phyloP scores from a whole-genome alignment of 2,329 filamentous ascomycete genomes.

The Hyphodiscus sp. region DNA sequence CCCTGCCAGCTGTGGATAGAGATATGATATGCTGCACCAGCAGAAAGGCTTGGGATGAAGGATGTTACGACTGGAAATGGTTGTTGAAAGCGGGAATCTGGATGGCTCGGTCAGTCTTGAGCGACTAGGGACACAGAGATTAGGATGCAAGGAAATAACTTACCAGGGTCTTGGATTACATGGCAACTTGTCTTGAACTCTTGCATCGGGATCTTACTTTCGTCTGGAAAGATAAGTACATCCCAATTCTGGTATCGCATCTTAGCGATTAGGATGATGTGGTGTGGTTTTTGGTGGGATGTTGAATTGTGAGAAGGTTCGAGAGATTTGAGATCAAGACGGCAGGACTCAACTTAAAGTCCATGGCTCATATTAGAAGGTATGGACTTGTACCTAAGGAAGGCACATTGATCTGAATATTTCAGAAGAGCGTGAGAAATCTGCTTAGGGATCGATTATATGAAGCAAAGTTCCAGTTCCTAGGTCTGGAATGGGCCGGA shows the following conservation, averaged over 20 bases:
- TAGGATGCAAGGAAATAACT: constrained; percentile 2
- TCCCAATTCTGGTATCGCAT: constrained; percentile 91
- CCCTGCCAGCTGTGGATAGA: constrained; percentile 70
- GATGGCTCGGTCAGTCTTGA: constrained; percentile 11
- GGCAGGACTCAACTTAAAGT: too few relatives aligned
- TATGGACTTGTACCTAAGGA: too few relatives aligned
- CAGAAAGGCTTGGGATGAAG: constrained; percentile 60
- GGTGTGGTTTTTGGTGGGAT: too few relatives aligned
- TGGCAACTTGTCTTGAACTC: constrained; percentile 79
- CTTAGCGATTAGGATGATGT: neutral
- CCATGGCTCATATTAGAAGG: too few relatives aligned
- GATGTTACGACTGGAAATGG: constrained; percentile 21
- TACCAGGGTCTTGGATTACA: constrained; percentile 47
- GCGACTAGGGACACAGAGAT: constrained; percentile 7
- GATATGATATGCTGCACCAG: constrained; percentile 57
- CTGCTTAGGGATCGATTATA: too few relatives aligned
- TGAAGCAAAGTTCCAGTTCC: too few relatives aligned
- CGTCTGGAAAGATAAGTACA: constrained; percentile 67
- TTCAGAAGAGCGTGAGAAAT: too few relatives aligned
- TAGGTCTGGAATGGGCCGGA: too few relatives aligned
- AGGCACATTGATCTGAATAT: too few relatives aligned
- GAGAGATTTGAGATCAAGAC: too few relatives aligned
- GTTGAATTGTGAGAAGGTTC: too few relatives aligned
- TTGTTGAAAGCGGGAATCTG: constrained; percentile 7
- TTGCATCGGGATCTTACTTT: constrained; percentile 63